These are phyloP conservation scores for Scheffersomyces titani DNA, from an alignment of 1,139 yeast species.

Conservation along the genomic window DNA sequence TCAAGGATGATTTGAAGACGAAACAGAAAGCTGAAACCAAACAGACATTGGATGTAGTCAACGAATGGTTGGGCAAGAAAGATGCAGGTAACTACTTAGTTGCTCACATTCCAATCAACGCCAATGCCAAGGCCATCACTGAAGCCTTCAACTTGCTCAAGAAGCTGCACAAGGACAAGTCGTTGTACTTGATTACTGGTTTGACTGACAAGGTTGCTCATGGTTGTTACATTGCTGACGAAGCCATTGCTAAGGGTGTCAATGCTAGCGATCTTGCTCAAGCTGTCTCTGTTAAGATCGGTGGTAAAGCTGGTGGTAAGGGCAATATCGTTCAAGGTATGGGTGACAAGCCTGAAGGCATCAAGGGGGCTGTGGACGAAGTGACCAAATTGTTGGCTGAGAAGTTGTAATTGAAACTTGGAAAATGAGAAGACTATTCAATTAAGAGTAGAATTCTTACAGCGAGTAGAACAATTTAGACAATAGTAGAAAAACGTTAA, in stretches of 20 bases:
- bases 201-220: conserved; percentile 83
- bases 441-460: not conserved
- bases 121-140: conserved; percentile 91
- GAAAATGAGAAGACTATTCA: not conserved
- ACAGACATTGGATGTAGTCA: conserved; percentile 78
- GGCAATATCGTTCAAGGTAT: conserved; percentile 96
- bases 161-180: conserved; percentile 72
- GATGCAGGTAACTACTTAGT: conserved; percentile 55
- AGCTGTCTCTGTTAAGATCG: conserved; percentile 70
- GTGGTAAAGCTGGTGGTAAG: conserved; percentile 99
- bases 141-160: conserved; percentile 89
- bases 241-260: conserved; percentile 68
- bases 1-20: conserved; percentile 83
- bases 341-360: conserved; percentile 78
- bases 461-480: not conserved
- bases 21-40: conserved; percentile 87
- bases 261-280: conserved; percentile 76
- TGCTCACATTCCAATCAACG: conserved; percentile 65
- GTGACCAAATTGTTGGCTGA: conserved; percentile 60
- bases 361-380: conserved; percentile 71
- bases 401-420: conserved; percentile 41
- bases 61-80: conserved; percentile 57
- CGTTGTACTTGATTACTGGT: conserved; percentile 83
- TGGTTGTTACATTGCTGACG: conserved; percentile 84
- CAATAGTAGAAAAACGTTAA: not conserved